Conservation (phyloP, 2,329 filamentous ascomycete genomes). For the Fusarium secorum region DNA sequence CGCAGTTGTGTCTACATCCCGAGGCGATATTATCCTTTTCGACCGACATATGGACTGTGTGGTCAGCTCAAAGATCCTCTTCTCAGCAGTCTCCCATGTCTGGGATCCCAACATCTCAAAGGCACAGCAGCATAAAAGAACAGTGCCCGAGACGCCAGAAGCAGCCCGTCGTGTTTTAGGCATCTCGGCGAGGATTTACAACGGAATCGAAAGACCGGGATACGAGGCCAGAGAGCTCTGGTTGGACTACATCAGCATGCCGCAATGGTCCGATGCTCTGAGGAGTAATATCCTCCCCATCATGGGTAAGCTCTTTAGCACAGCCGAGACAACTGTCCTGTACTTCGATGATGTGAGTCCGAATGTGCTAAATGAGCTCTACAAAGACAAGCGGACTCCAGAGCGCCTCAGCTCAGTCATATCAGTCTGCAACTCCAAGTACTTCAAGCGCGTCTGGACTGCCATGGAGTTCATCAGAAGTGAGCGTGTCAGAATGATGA, state of each 20-base stretch:
- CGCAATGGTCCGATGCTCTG: not conserved
- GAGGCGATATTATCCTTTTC: not conserved
- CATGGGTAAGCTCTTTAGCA: not conserved
- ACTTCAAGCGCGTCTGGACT: not conserved
- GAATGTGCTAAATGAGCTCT: not conserved
- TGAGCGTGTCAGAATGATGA: not conserved
- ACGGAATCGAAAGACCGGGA: fast-evolving
- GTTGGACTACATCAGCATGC: not conserved
- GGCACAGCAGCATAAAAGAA: not conserved
- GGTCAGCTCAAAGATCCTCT: not conserved
- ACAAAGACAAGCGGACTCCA: not conserved
- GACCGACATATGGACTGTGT: not conserved
- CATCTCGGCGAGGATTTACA: not conserved
- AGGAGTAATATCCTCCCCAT: not conserved
- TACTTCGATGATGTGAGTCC: not conserved
- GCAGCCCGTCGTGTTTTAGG: not conserved
- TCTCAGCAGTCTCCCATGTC: not conserved
- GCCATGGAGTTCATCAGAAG: slow-evolving; percentile 3
- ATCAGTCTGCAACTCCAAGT: not conserved
- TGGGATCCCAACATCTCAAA: not conserved
- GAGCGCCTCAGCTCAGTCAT: not conserved
- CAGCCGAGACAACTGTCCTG: not conserved
- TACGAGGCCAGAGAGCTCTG: not conserved
- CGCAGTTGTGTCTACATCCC: not conserved
- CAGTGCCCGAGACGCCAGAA: not conserved